A percentile compares a stretch with the other conserved stretches of the same genome.
Evolutionary conservation across 2,329 filamentous ascomycete species (phyloP).

Genomic region (Aspergillus viridinutans): DNA sequence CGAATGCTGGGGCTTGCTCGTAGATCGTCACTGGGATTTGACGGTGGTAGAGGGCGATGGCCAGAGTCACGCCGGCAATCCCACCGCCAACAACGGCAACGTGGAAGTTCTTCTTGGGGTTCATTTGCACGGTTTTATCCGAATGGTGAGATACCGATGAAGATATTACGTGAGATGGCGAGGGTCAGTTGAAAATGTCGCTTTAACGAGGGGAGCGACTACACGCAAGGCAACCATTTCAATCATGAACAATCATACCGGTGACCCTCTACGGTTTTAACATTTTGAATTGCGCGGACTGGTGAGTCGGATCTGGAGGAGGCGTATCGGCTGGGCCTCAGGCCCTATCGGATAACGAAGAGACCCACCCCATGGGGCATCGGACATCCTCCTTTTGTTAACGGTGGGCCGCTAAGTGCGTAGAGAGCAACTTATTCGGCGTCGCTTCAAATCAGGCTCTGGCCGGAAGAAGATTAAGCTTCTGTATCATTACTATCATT

Average conservation of each 20-base stretch:
- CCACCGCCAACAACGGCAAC: constrained; percentile 35
- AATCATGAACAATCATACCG: neutral
- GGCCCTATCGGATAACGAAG: neutral
- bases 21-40: constrained; percentile 32
- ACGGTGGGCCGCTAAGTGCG: neutral
- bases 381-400: neutral
- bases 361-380: neutral
- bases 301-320: neutral
- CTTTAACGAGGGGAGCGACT: neutral
- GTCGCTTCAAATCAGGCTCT: neutral
- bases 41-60: constrained; percentile 31
- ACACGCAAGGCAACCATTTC: neutral
- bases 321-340: neutral
- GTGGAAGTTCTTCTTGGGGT: constrained; percentile 12
- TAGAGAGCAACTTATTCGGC: neutral
- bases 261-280: too few species aligned
- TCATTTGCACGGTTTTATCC: constrained; percentile 3
- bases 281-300: neutral
- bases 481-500: neutral
- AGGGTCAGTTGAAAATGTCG: neutral
- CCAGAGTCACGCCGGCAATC: constrained; percentile 35
- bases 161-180: neutral
- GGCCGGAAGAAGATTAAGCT: neutral
- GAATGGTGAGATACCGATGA: neutral
- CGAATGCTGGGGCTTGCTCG: constrained; percentile 35